Percentiles rank a stretch among this genome's conserved stretches.
phyloP scores from a whole-genome alignment of 495 filamentous ascomycete species.

The Podospora comata region DNA sequence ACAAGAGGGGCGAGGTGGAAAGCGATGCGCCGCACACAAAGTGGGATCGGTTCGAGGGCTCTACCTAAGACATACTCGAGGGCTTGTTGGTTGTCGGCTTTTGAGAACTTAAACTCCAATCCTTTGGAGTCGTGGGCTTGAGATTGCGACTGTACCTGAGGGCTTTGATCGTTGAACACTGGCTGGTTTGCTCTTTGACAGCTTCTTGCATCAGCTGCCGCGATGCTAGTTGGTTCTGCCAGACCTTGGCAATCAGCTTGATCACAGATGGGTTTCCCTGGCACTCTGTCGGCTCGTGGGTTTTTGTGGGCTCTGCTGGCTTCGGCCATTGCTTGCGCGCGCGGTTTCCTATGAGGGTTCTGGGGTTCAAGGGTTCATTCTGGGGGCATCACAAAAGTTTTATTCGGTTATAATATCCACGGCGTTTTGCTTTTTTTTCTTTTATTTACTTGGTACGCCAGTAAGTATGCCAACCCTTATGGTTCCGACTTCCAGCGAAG shows the following conservation, averaged over 20 bases:
- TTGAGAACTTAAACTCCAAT: slow-evolving; percentile 38
- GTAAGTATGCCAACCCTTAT: slow-evolving; percentile 8
- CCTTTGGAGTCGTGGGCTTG: slow-evolving; percentile 42
- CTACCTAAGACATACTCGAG: slow-evolving; percentile 37
- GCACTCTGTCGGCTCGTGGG: slow-evolving; percentile 44
- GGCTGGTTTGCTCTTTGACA: slow-evolving; percentile 49
- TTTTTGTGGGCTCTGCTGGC: slow-evolving; percentile 37
- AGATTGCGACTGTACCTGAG: slow-evolving; percentile 48
- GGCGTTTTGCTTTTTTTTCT: slow-evolving; percentile 4
- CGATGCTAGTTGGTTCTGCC: slow-evolving; percentile 23
- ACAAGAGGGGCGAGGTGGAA: neutral
- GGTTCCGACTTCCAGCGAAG: neutral
- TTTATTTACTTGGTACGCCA: neutral
- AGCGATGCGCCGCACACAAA: slow-evolving; percentile 36
- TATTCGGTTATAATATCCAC: slow-evolving; percentile 10
- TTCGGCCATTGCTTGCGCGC: slow-evolving; percentile 9
- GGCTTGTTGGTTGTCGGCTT: slow-evolving; percentile 54
- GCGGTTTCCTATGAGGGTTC: slow-evolving; percentile 11
- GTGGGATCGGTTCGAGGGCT: slow-evolving; percentile 40
- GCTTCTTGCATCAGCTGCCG: slow-evolving; percentile 30
- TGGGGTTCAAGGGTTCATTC: slow-evolving; percentile 4
- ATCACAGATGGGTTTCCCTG: slow-evolving; percentile 30
- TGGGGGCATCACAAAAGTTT: slow-evolving; percentile 15
- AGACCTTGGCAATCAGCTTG: slow-evolving; percentile 8
- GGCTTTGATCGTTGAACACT: slow-evolving; percentile 42